A percentile compares a stretch with the other conserved stretches of the same genome.
Evolutionary conservation across 352 stramenopile genomes (phyloP).

Genomic region (Globisporangium iwayamae): DNA sequence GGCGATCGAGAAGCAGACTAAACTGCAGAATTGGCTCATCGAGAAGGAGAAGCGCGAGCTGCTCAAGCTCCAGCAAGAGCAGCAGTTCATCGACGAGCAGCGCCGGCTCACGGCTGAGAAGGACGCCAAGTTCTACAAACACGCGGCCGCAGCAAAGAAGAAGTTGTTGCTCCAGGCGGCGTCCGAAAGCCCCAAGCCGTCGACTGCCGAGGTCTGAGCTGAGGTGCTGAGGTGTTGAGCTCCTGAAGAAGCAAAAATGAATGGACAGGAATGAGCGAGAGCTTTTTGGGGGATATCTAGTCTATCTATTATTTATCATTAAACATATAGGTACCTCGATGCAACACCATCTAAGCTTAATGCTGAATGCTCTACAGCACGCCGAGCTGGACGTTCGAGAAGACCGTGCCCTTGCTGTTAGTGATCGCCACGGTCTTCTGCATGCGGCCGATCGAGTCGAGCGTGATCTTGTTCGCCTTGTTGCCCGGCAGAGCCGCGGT

Average conservation of each 20-base stretch:
- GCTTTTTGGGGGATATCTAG: neutral
- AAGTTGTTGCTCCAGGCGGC: conserved; percentile 33
- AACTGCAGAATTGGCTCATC: conserved; percentile 86
- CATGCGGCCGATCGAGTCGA: conserved; percentile 61
- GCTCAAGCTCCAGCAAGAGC: conserved; percentile 75
- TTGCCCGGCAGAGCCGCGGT: conserved; percentile 30
- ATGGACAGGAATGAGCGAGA: conserved; percentile 12
- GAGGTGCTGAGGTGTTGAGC: neutral
- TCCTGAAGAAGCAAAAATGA: conserved; percentile 1
- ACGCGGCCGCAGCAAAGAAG: conserved; percentile 69
- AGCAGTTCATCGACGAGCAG: conserved; percentile 77
- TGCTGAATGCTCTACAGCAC: conserved; percentile 21
- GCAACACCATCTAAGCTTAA: neutral
- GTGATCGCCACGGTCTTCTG: conserved; percentile 71
- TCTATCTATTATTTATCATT: conserved; percentile 22
- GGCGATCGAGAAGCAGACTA: conserved; percentile 88
- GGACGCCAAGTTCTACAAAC: conserved; percentile 78
- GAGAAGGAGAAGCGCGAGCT: conserved; percentile 87
- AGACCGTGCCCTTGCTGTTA: conserved; percentile 60
- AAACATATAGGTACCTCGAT: neutral
- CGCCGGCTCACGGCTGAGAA: conserved; percentile 48
- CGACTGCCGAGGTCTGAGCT: conserved; percentile 27
- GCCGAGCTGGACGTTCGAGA: conserved; percentile 57
- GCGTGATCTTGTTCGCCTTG: conserved; percentile 32
- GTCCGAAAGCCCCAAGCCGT: conserved; percentile 20